A percentile compares a stretch with the other conserved stretches of the same genome.
Conservation (phyloP, 768 basidiomycete species). For the Tephrocybe rancida region DNA sequence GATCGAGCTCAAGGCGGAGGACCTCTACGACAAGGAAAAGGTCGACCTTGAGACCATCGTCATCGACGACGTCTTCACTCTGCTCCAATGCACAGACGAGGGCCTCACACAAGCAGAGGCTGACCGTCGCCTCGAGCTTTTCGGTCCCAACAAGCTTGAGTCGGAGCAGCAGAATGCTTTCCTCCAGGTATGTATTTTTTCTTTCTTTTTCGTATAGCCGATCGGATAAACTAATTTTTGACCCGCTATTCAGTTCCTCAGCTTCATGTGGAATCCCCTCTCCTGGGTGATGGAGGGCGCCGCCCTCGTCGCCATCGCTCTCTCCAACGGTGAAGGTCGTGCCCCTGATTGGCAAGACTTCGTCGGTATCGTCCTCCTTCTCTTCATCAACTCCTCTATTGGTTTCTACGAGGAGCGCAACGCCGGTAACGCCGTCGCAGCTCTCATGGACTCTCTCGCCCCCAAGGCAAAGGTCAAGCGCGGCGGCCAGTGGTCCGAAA, state of each 20-base stretch:
- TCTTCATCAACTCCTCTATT: constrained; percentile 94
- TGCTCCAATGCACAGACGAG: constrained; percentile 85
- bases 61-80: constrained; percentile 95
- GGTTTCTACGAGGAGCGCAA: constrained; percentile 99
- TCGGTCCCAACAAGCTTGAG: constrained; percentile 96
- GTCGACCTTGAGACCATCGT: constrained; percentile 97
- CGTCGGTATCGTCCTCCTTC: constrained; percentile 89
- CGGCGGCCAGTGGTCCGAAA: constrained; percentile 81
- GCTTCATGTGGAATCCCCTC: constrained; percentile 99
- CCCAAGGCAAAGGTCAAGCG: constrained; percentile 97
- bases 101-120: constrained; percentile 83
- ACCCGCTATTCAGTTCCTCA: constrained; percentile 72
- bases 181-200: constrained; percentile 63
- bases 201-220: neutral
- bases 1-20: constrained; percentile 92
- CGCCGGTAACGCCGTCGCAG: constrained; percentile 98
- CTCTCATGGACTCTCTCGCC: constrained; percentile 98
- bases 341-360: constrained; percentile 99
- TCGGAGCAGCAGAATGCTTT: constrained; percentile 88
- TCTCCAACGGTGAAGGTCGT: constrained; percentile 86
- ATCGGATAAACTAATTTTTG: constrained; percentile 2
- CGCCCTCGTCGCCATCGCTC: constrained; percentile 89
- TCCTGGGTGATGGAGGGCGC: constrained; percentile 99
- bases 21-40: constrained; percentile 98
- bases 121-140: constrained; percentile 81